Evolutionary conservation across 176 grass and related monocot genomes (phyloP), one percentile per base, ranked within the genome.

Genomic region (Cenchrus americanus): DNA sequence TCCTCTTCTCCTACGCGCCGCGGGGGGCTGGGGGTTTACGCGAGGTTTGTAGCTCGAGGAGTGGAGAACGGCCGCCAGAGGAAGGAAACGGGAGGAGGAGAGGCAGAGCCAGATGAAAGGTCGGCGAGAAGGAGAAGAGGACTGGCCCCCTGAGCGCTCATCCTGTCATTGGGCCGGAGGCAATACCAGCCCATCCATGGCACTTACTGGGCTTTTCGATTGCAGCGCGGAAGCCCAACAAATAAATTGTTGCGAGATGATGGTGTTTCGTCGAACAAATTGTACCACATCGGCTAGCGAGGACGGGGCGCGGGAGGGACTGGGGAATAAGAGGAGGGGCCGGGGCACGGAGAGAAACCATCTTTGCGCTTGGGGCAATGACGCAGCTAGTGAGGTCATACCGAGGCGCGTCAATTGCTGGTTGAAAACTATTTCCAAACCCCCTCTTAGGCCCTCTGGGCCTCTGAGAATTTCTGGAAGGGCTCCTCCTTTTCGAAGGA

Each of bases 401-500:
- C 91, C 73, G 86, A 92, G 86, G 93, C 91, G 91, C 91, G 89
- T 93, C 91, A 93, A 97, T 93, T 93, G 89, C 94, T 97, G 91
- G 91, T 97, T 97, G 94, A 97, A 97, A 97, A 97, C 91, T 97
- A 97, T 97, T 97, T 94, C 88, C 91, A 93, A 93, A 93, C 85
- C 91, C 87, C 86, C 92, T 94, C 89, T 62, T 81, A 63, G 92
- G 83, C 86, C 82, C 55, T 5, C 22, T 2, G 71, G 65, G 89
- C 32, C 78, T 66, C 18, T 54, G 73, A 85, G 90, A 88, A 91
- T 88, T 85, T 88, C 66, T 88, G 73, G 34, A 91, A 73, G 73
- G 86, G 82, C 14, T 85, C 78, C 82, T 6, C 43, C 21, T 60
- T 30, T 66, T 21, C 6, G 27, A 9, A 11, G 32, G 62, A 32